Percentiles rank a stretch among this genome's conserved stretches.
Conservation (phyloP, 192 early-diverging fungal species). For the Entomortierella beljakovae region DNA sequence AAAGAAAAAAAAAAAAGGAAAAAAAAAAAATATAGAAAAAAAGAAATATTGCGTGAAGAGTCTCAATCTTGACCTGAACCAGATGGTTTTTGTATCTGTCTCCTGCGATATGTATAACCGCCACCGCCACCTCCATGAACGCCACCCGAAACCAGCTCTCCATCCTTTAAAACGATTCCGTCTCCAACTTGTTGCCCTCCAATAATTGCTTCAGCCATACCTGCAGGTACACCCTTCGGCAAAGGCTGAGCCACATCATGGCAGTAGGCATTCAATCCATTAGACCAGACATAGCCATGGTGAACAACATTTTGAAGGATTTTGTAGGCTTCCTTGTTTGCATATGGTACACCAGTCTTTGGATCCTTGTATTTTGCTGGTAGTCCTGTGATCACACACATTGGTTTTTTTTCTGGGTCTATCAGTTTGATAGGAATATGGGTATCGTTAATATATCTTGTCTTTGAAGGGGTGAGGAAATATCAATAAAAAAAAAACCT, state of each 20-base stretch:
- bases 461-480: background rate
- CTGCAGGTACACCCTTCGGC: constrained; percentile 44
- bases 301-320: constrained; percentile 58
- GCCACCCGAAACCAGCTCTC: constrained; percentile 38
- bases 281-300: constrained; percentile 68
- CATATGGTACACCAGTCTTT: constrained; percentile 66
- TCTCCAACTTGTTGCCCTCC: constrained; percentile 47
- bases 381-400: constrained; percentile 72
- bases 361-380: constrained; percentile 72
- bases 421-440: no score
- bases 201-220: constrained; percentile 48
- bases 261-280: constrained; percentile 50
- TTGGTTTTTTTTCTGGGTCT: constrained; percentile 46
- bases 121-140: constrained; percentile 46
- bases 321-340: constrained; percentile 68
- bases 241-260: constrained; percentile 49
- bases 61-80: background rate
- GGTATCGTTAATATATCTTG: no score
- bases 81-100: background rate
- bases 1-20: no score
- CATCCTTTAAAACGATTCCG: constrained; percentile 49
- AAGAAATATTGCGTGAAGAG: background rate
- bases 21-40: background rate
- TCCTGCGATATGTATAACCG: constrained; percentile 39
- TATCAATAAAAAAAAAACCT: constrained; percentile 14